phyloP scores from a whole-genome alignment of 805 yeast genomes.

The Cyberlindnera euphorbiae region DNA sequence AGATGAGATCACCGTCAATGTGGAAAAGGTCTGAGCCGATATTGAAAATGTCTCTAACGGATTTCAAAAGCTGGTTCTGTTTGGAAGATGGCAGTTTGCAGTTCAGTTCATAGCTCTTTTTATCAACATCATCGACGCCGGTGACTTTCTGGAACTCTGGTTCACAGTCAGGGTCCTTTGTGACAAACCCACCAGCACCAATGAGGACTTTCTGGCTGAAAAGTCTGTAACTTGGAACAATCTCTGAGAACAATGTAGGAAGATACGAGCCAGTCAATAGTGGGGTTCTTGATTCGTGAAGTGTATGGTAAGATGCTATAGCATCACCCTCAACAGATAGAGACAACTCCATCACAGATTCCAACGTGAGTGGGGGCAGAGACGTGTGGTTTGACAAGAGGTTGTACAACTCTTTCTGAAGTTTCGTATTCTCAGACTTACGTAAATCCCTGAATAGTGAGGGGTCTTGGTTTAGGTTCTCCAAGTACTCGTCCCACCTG shows the following conservation, averaged over 20 bases:
- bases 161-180: constrained; percentile 3
- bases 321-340: constrained; percentile 57
- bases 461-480: constrained; percentile 40
- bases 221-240: constrained; percentile 49
- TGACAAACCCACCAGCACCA: constrained; percentile 46
- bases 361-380: constrained; percentile 41
- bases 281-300: constrained; percentile 49
- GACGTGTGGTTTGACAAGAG: constrained; percentile 41
- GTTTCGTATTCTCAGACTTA: constrained; percentile 22
- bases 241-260: constrained; percentile 60
- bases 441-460: constrained; percentile 23
- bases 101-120: constrained; percentile 22
- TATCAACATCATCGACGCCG: constrained; percentile 43
- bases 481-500: constrained; percentile 77
- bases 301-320: constrained; percentile 38
- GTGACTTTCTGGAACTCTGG: constrained; percentile 31
- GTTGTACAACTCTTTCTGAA: constrained; percentile 38
- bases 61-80: constrained; percentile 48
- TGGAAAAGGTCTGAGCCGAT: constrained; percentile 54
- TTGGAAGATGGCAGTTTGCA: constrained; percentile 26
- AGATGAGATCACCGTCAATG: constrained; percentile 49
- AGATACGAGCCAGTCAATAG: constrained; percentile 57
- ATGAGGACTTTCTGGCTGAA: constrained; percentile 49
- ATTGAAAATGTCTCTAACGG: constrained; percentile 60
- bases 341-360: constrained; percentile 59